A percentile compares a stretch with the other conserved stretches of the same genome.
phyloP scores from a whole-genome alignment of 169 alveolate species.

The Cytauxzoon felis region DNA sequence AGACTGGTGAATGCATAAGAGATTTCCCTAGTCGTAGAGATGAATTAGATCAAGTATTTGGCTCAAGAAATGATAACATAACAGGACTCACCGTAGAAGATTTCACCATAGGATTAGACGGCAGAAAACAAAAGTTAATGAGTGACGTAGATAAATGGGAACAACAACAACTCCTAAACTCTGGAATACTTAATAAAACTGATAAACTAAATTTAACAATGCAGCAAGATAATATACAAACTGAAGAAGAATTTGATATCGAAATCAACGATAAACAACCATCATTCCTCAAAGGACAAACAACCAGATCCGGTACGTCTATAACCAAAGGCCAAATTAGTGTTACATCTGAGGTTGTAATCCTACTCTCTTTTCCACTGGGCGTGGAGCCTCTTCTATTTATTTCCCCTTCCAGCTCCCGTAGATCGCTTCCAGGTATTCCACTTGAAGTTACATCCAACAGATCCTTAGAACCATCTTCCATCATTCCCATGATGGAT shows the following conservation, averaged over 20 bases:
- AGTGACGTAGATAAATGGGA: conserved; percentile 73
- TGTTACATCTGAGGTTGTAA: neutral
- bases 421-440: too few relatives aligned
- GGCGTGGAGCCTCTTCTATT: too few relatives aligned
- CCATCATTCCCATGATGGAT: too few relatives aligned
- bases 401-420: too few relatives aligned
- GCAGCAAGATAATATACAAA: conserved; percentile 17
- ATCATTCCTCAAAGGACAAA: conserved; percentile 92
- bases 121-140: conserved; percentile 41
- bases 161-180: conserved; percentile 64
- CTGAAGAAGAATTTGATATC: conserved; percentile 77
- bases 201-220: conserved; percentile 46
- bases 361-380: neutral
- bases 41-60: too few relatives aligned
- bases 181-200: conserved; percentile 55
- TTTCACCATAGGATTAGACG: conserved; percentile 53
- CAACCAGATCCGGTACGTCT: conserved; percentile 80
- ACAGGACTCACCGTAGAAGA: conserved; percentile 30
- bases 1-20: conserved; percentile 64
- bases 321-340: neutral
- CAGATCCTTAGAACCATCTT: too few relatives aligned
- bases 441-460: too few relatives aligned
- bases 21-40: neutral
- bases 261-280: conserved; percentile 92
- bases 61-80: neutral